Evolutionary conservation across 2,329 filamentous ascomycete species (phyloP).

Genomic region (Colletotrichum sp.): DNA sequence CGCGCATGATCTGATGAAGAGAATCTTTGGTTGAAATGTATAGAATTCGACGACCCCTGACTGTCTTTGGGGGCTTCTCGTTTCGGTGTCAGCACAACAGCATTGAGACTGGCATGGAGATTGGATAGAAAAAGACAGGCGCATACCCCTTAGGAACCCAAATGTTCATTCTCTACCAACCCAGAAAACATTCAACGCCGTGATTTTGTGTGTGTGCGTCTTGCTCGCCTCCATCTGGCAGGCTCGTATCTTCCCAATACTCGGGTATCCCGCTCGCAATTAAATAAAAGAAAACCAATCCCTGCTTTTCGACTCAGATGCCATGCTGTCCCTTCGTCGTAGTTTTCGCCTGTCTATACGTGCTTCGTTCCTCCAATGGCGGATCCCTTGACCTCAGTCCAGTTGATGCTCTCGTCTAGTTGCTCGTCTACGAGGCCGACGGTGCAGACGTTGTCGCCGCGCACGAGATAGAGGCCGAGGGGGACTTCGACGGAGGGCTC

Average conservation of each 20-base stretch:
- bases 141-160: conserved; percentile 23
- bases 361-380: conserved; percentile 89
- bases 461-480: conserved; percentile 88
- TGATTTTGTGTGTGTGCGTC: conserved; percentile 7
- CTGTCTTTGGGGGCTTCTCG: conserved; percentile 36
- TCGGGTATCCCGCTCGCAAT: conserved; percentile 19
- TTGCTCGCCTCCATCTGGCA: not conserved
- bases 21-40: conserved; percentile 60
- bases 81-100: conserved; percentile 5
- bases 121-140: conserved; percentile 15
- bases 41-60: not conserved
- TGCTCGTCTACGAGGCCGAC: conserved; percentile 90
- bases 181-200: conserved; percentile 17
- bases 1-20: conserved; percentile 68
- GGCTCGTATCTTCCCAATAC: conserved; percentile 7
- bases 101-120: not conserved
- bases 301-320: not conserved
- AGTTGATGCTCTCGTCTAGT: conserved; percentile 89
- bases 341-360: conserved; percentile 36
- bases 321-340: not conserved
- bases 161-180: conserved; percentile 24
- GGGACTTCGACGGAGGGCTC: conserved; percentile 82
- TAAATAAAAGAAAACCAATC: conserved; percentile 25
- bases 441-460: conserved; percentile 92
- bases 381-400: conserved; percentile 86